Base-by-base conservation (phyloP, 2,329 filamentous ascomycete species). In the Fusarium albidum region DNA sequence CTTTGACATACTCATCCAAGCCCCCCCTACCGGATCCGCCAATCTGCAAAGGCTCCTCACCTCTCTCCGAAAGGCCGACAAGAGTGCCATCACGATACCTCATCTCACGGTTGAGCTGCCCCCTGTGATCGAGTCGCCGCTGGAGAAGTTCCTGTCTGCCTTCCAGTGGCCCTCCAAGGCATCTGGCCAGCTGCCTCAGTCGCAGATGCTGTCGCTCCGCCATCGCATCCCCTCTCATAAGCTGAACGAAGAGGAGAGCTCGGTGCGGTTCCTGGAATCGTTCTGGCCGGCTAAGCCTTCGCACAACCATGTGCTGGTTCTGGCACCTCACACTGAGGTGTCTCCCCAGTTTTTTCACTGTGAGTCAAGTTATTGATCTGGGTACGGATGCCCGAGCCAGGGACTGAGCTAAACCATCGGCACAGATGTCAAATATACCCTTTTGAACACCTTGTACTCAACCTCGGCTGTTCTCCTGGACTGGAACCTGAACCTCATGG, bases 51-150 rank as follows among this genome's bases (percentile, higher is more conserved):
- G 91, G 49, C 79, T 97, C 27, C 81, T 99, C 5, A 82, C 83
- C 54, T 96, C 92, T 5, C 79, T 99, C 21, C 79, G 83, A 57
- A 76, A 78, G 8, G 91, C 91, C 6, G 92, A 97, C 69, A 94
- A 92, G 69, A 82, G 85, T 39, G 87, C 88, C 1, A 78, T 89
- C 34, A 77, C 82, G 2, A 75, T 83, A 3, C 93, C 93, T 4
- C 86, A 89, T 57, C 77, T 99, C 39, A 96, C 90, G 3, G 86
- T 98, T 42, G 93, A 98, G 68, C 79, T 99, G 8, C 92, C 93
- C 1, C 77, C 84, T 25, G 75, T 84, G 26, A 76, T 93, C 14
- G 91, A 96, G 63, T 71, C 78, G 4, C 79, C 85, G 3, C 83
- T 90, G 6, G 79, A 84, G 44, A 74, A 75, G 12, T 92, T 87